Evolutionary conservation across 164 flowering plant species (phyloP).

Genomic region (Vitis cinerea): DNA sequence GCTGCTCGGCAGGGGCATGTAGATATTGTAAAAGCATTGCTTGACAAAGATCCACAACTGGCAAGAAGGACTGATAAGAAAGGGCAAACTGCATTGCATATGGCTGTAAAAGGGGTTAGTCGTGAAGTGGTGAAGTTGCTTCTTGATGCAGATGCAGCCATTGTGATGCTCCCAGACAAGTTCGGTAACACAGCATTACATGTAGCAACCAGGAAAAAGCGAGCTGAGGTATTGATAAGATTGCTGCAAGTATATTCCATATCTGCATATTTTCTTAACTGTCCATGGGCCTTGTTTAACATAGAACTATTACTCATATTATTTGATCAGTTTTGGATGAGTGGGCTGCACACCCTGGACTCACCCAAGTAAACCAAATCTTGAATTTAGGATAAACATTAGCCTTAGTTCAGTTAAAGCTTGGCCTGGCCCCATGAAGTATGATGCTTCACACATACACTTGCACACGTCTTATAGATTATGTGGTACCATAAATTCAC

Average conservation of each 20-base stretch:
- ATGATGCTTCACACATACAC: too few relatives aligned
- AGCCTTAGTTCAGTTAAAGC: too few relatives aligned
- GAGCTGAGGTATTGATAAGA: slow-evolving; percentile 45
- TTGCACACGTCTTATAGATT: too few relatives aligned
- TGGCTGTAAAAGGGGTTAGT: slow-evolving; percentile 67
- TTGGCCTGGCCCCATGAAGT: too few relatives aligned
- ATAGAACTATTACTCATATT: too few relatives aligned
- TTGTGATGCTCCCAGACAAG: slow-evolving; percentile 61
- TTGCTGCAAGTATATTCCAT: not conserved
- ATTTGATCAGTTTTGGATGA: too few relatives aligned
- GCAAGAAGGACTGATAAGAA: slow-evolving; percentile 63
- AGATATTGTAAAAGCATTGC: slow-evolving; percentile 53
- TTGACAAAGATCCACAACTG: slow-evolving; percentile 47
- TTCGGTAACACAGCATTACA: slow-evolving; percentile 60
- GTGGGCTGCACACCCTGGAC: too few relatives aligned
- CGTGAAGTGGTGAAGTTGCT: slow-evolving; percentile 50
- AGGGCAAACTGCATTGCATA: slow-evolving; percentile 66
- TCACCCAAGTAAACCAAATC: too few relatives aligned
- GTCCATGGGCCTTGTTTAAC: too few relatives aligned
- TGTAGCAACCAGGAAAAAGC: slow-evolving; percentile 58
- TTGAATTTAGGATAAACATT: too few relatives aligned
- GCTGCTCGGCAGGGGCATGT: slow-evolving; percentile 69
- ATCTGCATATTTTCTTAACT: too few relatives aligned
- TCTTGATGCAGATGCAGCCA: slow-evolving; percentile 53
- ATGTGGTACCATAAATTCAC: too few relatives aligned